phyloP scores from a whole-genome alignment of 495 filamentous ascomycete genomes.

The Daldinia vernicosa region DNA sequence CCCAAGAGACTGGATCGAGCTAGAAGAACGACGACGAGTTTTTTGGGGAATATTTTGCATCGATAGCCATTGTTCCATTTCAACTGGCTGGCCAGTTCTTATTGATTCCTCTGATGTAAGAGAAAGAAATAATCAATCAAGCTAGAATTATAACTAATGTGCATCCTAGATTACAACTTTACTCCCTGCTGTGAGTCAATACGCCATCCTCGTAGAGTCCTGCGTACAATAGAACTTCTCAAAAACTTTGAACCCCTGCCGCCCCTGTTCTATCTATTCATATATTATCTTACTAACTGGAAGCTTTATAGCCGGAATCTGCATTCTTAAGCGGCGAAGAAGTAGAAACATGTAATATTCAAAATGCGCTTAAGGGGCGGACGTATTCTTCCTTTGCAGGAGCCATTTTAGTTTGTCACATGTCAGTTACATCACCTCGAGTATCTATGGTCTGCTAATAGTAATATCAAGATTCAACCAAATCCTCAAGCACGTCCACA shows the following conservation, averaged over 20 bases:
- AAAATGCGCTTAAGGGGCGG: slow-evolving; percentile 49
- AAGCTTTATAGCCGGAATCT: slow-evolving; percentile 45
- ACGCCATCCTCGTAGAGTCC: not conserved
- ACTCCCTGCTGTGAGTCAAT: slow-evolving; percentile 49
- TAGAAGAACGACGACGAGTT: slow-evolving; percentile 61
- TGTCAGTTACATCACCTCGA: slow-evolving; percentile 23
- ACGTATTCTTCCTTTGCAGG: slow-evolving; percentile 54
- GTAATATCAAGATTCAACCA: slow-evolving; percentile 44
- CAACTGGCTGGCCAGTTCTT: slow-evolving; percentile 58
- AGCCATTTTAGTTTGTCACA: slow-evolving; percentile 50
- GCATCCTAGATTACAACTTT: slow-evolving; percentile 52
- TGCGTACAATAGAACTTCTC: not conserved
- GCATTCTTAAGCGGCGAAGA: slow-evolving; percentile 50
- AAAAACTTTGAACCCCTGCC: not conserved
- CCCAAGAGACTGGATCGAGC: slow-evolving; percentile 56
- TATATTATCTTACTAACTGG: slow-evolving; percentile 19
- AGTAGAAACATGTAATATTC: slow-evolving; percentile 47
- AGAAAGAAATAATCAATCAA: not conserved
- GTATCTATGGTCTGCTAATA: slow-evolving; percentile 8
- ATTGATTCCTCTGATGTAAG: slow-evolving; percentile 54
- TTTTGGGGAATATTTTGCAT: slow-evolving; percentile 64
- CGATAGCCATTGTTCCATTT: slow-evolving; percentile 58
- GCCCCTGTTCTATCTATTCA: not conserved
- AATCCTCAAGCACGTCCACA: slow-evolving; percentile 55
- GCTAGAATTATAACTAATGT: slow-evolving; percentile 5